phyloP scores from a whole-genome alignment of 73 alveolate genomes.

The Paramecium octaurelia region DNA sequence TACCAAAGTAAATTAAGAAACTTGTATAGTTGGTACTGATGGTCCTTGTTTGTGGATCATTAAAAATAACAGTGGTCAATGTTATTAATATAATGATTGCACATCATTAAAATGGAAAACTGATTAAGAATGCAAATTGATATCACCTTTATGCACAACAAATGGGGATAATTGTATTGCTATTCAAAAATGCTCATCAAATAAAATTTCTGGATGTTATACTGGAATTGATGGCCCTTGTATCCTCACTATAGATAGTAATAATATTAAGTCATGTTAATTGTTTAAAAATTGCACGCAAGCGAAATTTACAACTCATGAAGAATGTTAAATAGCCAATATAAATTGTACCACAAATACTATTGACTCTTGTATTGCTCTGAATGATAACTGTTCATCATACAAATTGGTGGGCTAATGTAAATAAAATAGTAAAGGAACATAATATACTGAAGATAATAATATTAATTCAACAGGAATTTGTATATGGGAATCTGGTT shows the following conservation, averaged over 20 bases:
- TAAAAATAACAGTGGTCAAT: not conserved
- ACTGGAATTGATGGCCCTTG: slow-evolving; percentile 13
- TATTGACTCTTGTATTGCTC: not conserved
- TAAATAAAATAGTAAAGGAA: not conserved
- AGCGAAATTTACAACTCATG: not conserved
- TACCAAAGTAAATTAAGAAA: not conserved
- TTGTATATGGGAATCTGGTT: not conserved
- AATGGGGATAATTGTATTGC: not conserved
- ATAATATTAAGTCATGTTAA: not conserved
- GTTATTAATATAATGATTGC: slow-evolving; percentile 22
- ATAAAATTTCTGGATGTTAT: not conserved
- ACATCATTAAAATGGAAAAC: not conserved
- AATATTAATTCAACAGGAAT: not conserved
- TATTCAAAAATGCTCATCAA: not conserved
- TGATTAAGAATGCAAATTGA: not conserved
- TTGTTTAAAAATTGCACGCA: not conserved
- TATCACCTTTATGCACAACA: slow-evolving; percentile 18
- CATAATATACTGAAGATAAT: not conserved
- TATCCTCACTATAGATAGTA: not conserved
- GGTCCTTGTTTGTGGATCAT: slow-evolving; percentile 29
- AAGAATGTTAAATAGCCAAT: slow-evolving; percentile 8
- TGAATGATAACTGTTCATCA: not conserved
- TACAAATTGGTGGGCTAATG: not conserved
- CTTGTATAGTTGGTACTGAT: slow-evolving; percentile 20
- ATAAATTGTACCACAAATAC: not conserved